Percentiles rank a stretch among this genome's conserved stretches.
These are phyloP conservation scores for Potentilla sterilis DNA, from an alignment of 306 rosid species.

Conservation along the genomic window DNA sequence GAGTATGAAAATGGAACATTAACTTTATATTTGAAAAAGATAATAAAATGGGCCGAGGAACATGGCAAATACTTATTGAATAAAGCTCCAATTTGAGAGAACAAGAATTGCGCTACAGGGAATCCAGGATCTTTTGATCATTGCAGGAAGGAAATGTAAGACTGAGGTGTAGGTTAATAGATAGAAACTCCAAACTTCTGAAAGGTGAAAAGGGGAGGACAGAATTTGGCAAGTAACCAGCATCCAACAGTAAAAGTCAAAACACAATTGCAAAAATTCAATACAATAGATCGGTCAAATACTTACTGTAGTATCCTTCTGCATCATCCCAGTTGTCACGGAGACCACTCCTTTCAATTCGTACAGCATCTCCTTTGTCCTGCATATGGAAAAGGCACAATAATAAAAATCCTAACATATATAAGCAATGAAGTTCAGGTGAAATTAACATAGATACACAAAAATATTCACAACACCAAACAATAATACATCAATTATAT, in stretches of 20 bases:
- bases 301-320: conserved; percentile 97
- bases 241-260: not conserved
- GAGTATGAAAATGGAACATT: not conserved
- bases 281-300: conserved; percentile 12
- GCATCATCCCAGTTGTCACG: conserved; percentile 99
- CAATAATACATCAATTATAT: not conserved
- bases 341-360: conserved; percentile 76
- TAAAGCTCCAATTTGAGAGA: not conserved
- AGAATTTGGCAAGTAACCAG: not conserved
- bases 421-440: not conserved
- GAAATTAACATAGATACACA: not conserved
- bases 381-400: conserved; percentile 22
- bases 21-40: not conserved
- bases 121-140: not conserved
- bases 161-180: not conserved
- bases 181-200: not conserved
- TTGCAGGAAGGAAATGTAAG: not conserved
- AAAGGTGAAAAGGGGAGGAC: not conserved
- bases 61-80: not conserved
- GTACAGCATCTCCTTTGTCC: conserved; percentile 77
- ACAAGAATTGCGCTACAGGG: not conserved
- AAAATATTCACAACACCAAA: not conserved
- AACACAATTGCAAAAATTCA: conserved; percentile 1
- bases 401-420: too few relatives aligned
- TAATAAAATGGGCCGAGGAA: not conserved